phyloP scores from a whole-genome alignment of 2,329 filamentous ascomycete genomes.

The Pestalotiopsis sp. region DNA sequence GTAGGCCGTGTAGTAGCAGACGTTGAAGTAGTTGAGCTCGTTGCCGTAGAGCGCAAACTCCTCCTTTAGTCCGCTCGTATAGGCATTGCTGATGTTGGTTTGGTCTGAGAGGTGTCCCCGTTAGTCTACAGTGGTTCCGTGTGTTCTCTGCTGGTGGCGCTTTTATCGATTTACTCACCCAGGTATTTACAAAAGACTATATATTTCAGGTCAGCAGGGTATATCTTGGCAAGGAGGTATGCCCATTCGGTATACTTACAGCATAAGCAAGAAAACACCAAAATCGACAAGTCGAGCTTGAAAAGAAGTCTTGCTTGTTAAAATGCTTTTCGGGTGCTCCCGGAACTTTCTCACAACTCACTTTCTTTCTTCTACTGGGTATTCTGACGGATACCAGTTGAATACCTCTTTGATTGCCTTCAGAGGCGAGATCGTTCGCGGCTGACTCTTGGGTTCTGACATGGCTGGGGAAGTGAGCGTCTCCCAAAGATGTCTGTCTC shows the following conservation, averaged over 20 bases:
- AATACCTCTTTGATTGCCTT: slow-evolving; percentile 34
- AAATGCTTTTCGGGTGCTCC: background rate
- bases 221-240: background rate
- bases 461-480: slow-evolving; percentile 8
- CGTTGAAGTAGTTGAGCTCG: slow-evolving; percentile 42
- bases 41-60: slow-evolving; percentile 40
- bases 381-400: slow-evolving; percentile 36
- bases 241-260: slow-evolving; percentile 24
- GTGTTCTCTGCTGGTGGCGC: background rate
- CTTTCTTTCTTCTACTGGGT: slow-evolving; percentile 33
- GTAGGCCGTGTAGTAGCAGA: slow-evolving; percentile 42
- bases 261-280: slow-evolving; percentile 34
- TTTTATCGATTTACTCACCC: slow-evolving; percentile 19
- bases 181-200: slow-evolving; percentile 36
- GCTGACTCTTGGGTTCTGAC: slow-evolving; percentile 7
- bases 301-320: slow-evolving; percentile 28
- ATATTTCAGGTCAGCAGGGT: background rate
- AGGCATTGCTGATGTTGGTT: slow-evolving; percentile 39
- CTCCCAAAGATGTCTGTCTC: background rate
- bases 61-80: slow-evolving; percentile 41
- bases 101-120: slow-evolving; percentile 21
- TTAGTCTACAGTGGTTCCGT: background rate
- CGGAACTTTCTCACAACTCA: slow-evolving; percentile 15
- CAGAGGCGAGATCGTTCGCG: background rate
- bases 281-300: slow-evolving; percentile 34